Percentiles rank a stretch among this genome's conserved stretches.
Conservation (phyloP, 352 stramenopile species). For the Globisporangium okanoganense region DNA sequence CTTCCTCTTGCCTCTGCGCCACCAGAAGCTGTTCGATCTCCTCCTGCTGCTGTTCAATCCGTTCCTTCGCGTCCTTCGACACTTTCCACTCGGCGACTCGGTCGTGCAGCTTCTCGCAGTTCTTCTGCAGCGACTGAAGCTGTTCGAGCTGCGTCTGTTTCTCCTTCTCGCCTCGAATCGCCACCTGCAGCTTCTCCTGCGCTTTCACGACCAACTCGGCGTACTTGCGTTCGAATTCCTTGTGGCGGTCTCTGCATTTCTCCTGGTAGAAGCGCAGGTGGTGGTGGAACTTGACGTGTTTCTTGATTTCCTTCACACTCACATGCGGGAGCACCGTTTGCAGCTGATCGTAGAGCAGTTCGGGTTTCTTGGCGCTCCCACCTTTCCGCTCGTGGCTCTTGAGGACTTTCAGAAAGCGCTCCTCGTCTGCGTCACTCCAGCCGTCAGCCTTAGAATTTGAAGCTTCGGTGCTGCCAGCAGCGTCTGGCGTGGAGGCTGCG, state of each 20-base stretch:
- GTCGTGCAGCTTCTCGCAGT: conserved; percentile 36
- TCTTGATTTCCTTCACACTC: conserved; percentile 33
- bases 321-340: conserved; percentile 37
- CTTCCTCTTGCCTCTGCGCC: conserved; percentile 33
- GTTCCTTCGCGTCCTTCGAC: conserved; percentile 48
- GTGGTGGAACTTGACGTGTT: conserved; percentile 61
- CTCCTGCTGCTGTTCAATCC: conserved; percentile 51
- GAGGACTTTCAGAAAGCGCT: conserved; percentile 54
- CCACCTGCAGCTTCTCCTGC: conserved; percentile 24
- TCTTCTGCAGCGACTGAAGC: conserved; percentile 30
- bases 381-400: conserved; percentile 40
- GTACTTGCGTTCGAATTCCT: conserved; percentile 38
- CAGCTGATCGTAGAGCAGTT: conserved; percentile 63
- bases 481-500: conserved; percentile 28
- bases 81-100: conserved; percentile 49
- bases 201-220: conserved; percentile 24
- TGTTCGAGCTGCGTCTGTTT: conserved; percentile 26
- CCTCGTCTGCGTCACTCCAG: conserved; percentile 46
- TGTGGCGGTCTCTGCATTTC: conserved; percentile 45
- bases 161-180: conserved; percentile 25
- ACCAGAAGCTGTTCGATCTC: conserved; percentile 45
- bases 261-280: conserved; percentile 48
- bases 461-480: conserved; percentile 28
- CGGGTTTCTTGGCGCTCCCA: conserved; percentile 30
- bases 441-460: conserved; percentile 36